Evolutionary conservation across 1,284 basidiomycete genomes (phyloP).

Genomic region (Ganoderma sinense): DNA sequence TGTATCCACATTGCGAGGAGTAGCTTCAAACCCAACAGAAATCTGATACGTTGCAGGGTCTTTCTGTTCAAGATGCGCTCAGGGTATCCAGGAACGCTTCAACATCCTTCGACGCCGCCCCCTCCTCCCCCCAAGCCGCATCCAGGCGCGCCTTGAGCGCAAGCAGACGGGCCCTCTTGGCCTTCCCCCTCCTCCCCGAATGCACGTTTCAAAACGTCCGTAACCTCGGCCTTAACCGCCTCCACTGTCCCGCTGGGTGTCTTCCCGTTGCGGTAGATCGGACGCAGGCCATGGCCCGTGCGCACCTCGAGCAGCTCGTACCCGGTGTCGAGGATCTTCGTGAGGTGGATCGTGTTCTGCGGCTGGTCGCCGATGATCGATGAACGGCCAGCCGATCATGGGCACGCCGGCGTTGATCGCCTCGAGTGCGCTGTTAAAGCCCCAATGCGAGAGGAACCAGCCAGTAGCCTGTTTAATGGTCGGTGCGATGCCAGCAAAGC

Average conservation of each 20-base stretch:
- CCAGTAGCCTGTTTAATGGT: slow-evolving; percentile 9
- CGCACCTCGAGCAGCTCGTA: slow-evolving; percentile 37
- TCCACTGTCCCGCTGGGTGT: slow-evolving; percentile 25
- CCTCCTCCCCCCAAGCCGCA: slow-evolving; percentile 19
- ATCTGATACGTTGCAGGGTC: not conserved
- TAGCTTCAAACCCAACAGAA: not conserved
- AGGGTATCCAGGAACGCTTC: slow-evolving; percentile 14
- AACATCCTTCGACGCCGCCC: slow-evolving; percentile 6
- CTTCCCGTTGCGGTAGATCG: slow-evolving; percentile 23
- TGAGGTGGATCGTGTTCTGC: slow-evolving; percentile 27
- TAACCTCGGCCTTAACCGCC: slow-evolving; percentile 23
- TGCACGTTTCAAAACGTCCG: slow-evolving; percentile 21
- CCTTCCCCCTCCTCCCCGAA: slow-evolving; percentile 28
- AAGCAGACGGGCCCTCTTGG: slow-evolving; percentile 27
- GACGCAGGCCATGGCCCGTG: slow-evolving; percentile 27
- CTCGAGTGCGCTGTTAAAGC: slow-evolving; percentile 32
- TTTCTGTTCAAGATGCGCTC: not conserved
- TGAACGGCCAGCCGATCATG: slow-evolving; percentile 34
- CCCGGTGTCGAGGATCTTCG: slow-evolving; percentile 30
- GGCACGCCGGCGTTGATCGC: slow-evolving; percentile 29
- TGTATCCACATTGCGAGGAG: too few relatives aligned
- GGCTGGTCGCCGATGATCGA: slow-evolving; percentile 33
- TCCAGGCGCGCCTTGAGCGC: slow-evolving; percentile 13
- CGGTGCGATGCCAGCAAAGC: not conserved
- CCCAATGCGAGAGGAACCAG: slow-evolving; percentile 35